Evolutionary conservation across 2,329 filamentous ascomycete genomes (phyloP).

Genomic region (Alternaria incomplexa): DNA sequence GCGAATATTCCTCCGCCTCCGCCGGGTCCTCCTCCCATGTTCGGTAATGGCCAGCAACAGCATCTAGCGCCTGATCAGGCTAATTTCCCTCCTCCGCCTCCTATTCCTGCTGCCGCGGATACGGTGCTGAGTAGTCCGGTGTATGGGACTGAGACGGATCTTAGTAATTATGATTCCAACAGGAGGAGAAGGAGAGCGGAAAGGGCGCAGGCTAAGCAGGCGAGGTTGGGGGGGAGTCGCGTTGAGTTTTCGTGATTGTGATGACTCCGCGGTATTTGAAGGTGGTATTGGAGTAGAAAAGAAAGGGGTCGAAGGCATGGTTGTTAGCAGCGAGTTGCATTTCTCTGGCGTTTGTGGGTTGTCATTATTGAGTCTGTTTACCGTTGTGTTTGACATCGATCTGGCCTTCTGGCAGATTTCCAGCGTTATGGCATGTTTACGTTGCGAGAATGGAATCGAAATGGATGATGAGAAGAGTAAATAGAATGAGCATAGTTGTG

Average conservation of each 20-base stretch:
- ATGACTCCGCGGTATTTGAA: not conserved
- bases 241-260: conserved; percentile 49
- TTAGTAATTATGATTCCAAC: conserved; percentile 50
- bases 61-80: conserved; percentile 7
- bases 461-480: not conserved
- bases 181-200: conserved; percentile 48
- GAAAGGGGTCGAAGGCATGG: not conserved
- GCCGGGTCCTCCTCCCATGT: conserved; percentile 38
- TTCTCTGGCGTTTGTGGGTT: conserved; percentile 1
- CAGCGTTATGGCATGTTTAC: not conserved
- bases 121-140: conserved; percentile 47
- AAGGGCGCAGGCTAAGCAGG: conserved; percentile 47
- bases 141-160: conserved; percentile 47
- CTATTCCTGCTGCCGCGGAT: conserved; percentile 37
- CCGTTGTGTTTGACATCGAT: not conserved
- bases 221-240: conserved; percentile 43
- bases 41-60: conserved; percentile 4
- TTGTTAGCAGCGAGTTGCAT: not conserved
- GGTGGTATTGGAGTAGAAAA: too few species aligned
- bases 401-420: not conserved
- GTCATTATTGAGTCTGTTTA: too few species aligned
- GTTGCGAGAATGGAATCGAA: not conserved
- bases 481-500: conserved; percentile 1
- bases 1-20: conserved; percentile 39
- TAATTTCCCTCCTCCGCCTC: conserved; percentile 42